Evolutionary conservation across 495 filamentous ascomycete species (phyloP), one percentile per base, ranked within the genome.

Genomic region (Aspergillus bridgeri): DNA sequence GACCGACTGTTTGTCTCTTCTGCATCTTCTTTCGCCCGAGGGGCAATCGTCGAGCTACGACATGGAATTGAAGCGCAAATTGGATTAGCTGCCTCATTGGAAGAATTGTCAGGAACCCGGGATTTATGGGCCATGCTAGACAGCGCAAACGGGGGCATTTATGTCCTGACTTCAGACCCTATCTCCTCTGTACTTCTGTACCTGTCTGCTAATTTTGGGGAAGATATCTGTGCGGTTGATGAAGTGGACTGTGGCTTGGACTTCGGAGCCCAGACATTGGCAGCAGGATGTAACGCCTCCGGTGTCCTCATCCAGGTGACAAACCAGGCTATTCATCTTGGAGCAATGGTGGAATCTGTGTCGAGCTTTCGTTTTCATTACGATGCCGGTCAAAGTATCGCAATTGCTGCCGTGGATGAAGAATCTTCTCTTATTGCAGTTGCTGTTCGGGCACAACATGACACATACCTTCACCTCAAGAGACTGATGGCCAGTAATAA

Each of bases 41-140:
- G 89, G 3, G 80, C 83, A 0, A 76, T 95, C 5, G 80, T 83
- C 21, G 89, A 95, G 62, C 75, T 89, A 51, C 78, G 89, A 60
- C 80, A 86, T 67, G 89, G 91, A 6, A 69, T 89, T 25, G 83
- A 89, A 62, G 90, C 88, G 15, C 80, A 78, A 50, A 83, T 87
- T 57, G 82, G 79, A 3, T 50, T 86, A 9, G 77, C 81, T 4
- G 73, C 86, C 29, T 76, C 79, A 8, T 49, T 77, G 22, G 73
- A 71, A n/a, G 70, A 72, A 21, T 48, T 76, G 0, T 67, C 67
- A 3, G 63, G 64, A 38, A 62, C 73, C 18, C 60, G 69, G 50
- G 69, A 71, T 11, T 70, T 89, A 42, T 75, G 86, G 57, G 76
- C 80, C 11, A 69, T 85, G 53, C 70, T 77, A 18, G 75, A 81